Base-by-base conservation (phyloP, 257 asterid genomes). In the Solanum medicagineum region DNA sequence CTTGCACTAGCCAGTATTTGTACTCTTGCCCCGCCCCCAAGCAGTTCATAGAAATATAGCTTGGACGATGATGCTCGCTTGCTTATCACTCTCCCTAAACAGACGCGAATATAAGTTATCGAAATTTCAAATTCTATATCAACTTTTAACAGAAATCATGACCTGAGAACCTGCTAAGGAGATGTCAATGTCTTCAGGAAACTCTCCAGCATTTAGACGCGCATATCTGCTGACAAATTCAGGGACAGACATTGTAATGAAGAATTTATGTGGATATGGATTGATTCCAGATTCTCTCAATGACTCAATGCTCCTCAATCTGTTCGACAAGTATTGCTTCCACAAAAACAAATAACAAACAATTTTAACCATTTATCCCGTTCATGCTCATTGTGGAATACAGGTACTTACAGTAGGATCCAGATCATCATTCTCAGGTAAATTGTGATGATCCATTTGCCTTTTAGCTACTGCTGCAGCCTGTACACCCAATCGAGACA, bases 1-100 rank as follows among this genome's bases (percentile, higher is more conserved):
- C 86, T 84, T 84, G 82, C 86, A 84, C 60, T 63, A 40, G 83
- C 82, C 86, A 69, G 77, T 49, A 83, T 53, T 40, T 83, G 81
- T 20, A 83, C 81, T 68, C 42, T 83, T 2, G 10, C 69, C 4
- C 69, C 44, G 0, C 10, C 86, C 53, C 68, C 86, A 70, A 68
- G 71, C 36, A 84, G 26, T 51, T 84, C 86, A 55, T 84, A 84
- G 63, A 84, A 84, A 54, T 62, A 84, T 4, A 84, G 86, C 36
- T 84, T 84, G 54, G 71, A 84, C 0, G 86, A 84, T 16, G 86
- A 69, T 24, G 86, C 29, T 40, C 86, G 42, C 68, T 84, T 84
- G 56, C 59, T 54, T 60, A 54, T 84, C 36, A 84, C 63, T 70
- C 86, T 68, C 86, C 86, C 86, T 84, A 75, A 22, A 75, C 12